phyloP scores from a whole-genome alignment of 2,329 filamentous ascomycete genomes.

The Hymenoscyphus infarciens region DNA sequence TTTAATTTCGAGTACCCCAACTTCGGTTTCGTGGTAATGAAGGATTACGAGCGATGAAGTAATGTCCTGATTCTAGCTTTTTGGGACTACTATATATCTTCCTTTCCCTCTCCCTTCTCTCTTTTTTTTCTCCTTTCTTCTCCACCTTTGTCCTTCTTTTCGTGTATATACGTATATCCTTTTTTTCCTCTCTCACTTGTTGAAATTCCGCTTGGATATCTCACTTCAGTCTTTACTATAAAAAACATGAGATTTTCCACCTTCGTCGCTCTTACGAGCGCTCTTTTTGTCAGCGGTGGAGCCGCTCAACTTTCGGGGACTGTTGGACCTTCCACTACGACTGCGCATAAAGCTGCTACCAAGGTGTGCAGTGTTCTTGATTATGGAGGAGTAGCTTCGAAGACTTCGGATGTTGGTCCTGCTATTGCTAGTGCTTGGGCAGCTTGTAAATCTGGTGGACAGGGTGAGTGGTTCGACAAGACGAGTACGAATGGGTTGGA shows the following conservation, averaged over 20 bases:
- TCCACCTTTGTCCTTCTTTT: background rate
- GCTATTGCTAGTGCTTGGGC: conserved; percentile 42
- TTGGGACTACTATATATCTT: background rate
- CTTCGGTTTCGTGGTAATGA: background rate
- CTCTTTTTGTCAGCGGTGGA: conserved; percentile 14
- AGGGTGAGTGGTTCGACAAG: conserved; percentile 16
- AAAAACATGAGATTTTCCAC: conserved; percentile 18
- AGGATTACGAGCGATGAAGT: background rate
- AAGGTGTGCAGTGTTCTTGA: conserved; percentile 43
- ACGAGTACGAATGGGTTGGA: background rate
- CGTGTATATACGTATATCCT: background rate
- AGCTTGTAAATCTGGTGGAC: conserved; percentile 43
- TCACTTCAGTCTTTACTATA: background rate
- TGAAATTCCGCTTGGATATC: background rate
- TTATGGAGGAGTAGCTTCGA: conserved; percentile 46
- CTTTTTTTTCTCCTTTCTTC: background rate
- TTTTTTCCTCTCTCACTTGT: background rate
- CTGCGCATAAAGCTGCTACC: conserved; percentile 24
- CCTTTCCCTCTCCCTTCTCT: background rate
- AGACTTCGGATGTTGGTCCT: conserved; percentile 43
- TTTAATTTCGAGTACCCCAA: background rate
- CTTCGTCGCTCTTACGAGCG: conserved; percentile 10
- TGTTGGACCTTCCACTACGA: conserved; percentile 30
- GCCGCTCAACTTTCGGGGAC: conserved; percentile 25
- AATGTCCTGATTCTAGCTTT: background rate